phyloP scores from a whole-genome alignment of 345 rosid species.

The Raphanus raphanistrum region DNA sequence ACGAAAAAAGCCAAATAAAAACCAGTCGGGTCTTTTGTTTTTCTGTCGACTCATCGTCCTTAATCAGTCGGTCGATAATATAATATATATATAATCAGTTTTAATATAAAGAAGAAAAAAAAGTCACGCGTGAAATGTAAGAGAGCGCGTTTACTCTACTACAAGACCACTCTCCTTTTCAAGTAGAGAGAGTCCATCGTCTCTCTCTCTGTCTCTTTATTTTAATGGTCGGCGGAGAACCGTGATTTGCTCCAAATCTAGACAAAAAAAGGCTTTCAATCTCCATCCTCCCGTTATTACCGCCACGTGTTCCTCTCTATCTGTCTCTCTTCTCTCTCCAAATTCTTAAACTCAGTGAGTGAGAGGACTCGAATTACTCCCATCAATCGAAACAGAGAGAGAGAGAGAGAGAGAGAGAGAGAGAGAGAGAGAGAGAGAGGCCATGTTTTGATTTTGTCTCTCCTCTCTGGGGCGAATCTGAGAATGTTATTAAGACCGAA shows the following conservation, averaged over 20 bases:
- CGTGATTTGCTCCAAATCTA: slow-evolving; percentile 37
- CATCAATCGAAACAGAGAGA: background rate
- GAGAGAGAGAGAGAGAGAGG: background rate
- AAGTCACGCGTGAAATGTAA: too few relatives aligned
- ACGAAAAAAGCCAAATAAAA: background rate
- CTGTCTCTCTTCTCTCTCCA: background rate
- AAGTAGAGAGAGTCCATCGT: background rate
- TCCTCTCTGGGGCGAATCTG: slow-evolving; percentile 11
- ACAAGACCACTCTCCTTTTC: too few relatives aligned
- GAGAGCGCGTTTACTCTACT: too few relatives aligned
- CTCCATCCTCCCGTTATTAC: slow-evolving; percentile 34
- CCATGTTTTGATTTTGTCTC: background rate
- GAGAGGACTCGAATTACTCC: background rate
- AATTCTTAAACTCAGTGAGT: slow-evolving; percentile 9
- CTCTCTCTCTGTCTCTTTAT: background rate
- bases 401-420: background rate
- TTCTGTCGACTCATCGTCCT: too few relatives aligned
- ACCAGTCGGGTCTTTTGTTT: too few relatives aligned
- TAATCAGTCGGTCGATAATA: too few relatives aligned
- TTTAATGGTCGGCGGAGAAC: slow-evolving; percentile 33
- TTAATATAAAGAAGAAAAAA: too few relatives aligned
- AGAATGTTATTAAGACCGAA: slow-evolving; percentile 38
- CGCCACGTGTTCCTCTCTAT: slow-evolving; percentile 38
- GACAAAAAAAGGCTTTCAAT: background rate
- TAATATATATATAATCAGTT: too few relatives aligned